phyloP scores from a whole-genome alignment of 1,284 basidiomycete species.

The Coniferiporia weirii region DNA sequence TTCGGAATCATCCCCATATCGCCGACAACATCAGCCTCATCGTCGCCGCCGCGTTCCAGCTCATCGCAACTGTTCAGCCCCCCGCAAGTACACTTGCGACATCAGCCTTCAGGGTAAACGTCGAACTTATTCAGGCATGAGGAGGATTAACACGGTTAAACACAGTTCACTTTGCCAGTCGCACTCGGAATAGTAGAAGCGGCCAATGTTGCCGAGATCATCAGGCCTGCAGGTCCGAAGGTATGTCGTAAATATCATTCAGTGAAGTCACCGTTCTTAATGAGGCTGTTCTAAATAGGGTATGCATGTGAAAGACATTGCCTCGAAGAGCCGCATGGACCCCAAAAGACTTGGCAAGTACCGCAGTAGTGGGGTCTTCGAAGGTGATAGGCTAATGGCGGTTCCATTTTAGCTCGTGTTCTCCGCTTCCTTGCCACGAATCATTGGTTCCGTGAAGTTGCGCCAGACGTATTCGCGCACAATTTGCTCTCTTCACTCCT shows the following conservation, averaged over 20 bases:
- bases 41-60: slow-evolving; percentile 1
- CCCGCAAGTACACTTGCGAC: neutral
- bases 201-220: slow-evolving; percentile 7
- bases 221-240: neutral
- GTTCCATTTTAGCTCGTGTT: slow-evolving; percentile 22
- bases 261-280: no score
- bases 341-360: slow-evolving; percentile 1
- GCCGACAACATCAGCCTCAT: neutral
- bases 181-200: no score
- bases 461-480: slow-evolving; percentile 30
- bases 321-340: no score
- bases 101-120: no score
- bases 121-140: no score
- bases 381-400: no score
- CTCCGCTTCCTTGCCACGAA: slow-evolving; percentile 29
- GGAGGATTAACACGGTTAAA: no score
- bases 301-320: no score
- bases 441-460: slow-evolving; percentile 31
- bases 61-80: slow-evolving; percentile 9
- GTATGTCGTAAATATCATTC: no score
- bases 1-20: slow-evolving; percentile 2
- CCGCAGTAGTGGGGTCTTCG: neutral
- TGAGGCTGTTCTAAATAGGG: no score
- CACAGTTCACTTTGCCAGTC: no score
- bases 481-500: slow-evolving; percentile 31